Base-by-base conservation (phyloP, 2,329 filamentous ascomycete species). In the Aspergillus puulaauensis region DNA sequence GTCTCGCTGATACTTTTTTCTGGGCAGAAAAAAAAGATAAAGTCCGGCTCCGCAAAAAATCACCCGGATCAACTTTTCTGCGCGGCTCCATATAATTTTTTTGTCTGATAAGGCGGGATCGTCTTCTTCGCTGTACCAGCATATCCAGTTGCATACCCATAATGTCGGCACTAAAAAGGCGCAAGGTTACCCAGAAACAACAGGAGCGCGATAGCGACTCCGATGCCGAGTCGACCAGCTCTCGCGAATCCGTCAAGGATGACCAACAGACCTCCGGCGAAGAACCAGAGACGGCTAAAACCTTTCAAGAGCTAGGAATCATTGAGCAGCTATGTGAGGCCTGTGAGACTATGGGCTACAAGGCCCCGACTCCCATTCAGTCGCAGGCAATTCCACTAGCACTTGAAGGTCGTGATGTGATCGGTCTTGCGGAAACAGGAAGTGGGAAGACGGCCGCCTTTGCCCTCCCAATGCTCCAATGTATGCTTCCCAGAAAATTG, bases 361-460 rank as follows among this genome's bases (percentile, higher is more conserved):
- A 89, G 68, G 77, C 83, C 27, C 91, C 95, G 0, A 99, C 93
- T 2, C 89, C 93, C 0, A 98, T 99, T 63, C 95, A 97, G 74
- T 83, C 83, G 52, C 85, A 96, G 73, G 84, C 92, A 0, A 96
- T 98, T 66, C 93, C 93, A 4, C 70, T 86, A 4, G 93, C 93
- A 37, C 82, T 97, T 4, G 77, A 90, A 68, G 87, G 89, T 52
- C 86, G 91, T 68, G 95, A 98, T 74, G 81, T 98, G 35, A 96
- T 99, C 66, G 95, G 93, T 43, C 82, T 98, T 52, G 95, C 95
- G 33, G 93, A 99, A 77, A 99, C 95, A 0, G 95, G 95, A 66
- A 92, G 88, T 70, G 95, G 95, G 76, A 99, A 98, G 80, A 98
- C 95, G 0, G 93, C 92, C 6, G 93, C 95, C 0, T 99, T 98